A percentile compares a stretch with the other conserved stretches of the same genome.
phyloP scores from a whole-genome alignment of 352 stramenopile species.

The Globisporangium paddicum region DNA sequence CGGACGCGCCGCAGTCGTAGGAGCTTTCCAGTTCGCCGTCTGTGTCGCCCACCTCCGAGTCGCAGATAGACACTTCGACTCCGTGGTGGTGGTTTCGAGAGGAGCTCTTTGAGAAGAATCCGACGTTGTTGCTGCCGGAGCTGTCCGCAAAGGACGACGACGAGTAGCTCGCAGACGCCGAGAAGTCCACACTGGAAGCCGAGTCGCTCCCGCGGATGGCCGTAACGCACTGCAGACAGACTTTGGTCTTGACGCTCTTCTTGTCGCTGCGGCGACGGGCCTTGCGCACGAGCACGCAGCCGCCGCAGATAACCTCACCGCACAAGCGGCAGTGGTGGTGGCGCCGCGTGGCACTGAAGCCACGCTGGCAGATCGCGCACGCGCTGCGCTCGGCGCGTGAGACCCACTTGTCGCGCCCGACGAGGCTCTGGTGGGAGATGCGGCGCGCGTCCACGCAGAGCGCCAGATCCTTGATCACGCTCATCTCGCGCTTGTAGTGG shows the following conservation, averaged over 20 bases:
- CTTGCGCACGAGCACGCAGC: slow-evolving; percentile 54
- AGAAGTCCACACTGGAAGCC: slow-evolving; percentile 3
- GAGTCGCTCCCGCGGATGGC: slow-evolving; percentile 33
- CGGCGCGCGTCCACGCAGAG: slow-evolving; percentile 55
- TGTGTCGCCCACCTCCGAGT: slow-evolving; percentile 9
- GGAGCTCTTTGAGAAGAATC: no score
- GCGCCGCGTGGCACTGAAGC: slow-evolving; percentile 53
- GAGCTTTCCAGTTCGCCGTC: background rate
- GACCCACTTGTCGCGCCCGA: slow-evolving; percentile 48
- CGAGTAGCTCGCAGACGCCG: background rate
- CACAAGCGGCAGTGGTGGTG: slow-evolving; percentile 77
- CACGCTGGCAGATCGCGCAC: slow-evolving; percentile 55
- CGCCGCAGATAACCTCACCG: slow-evolving; percentile 70
- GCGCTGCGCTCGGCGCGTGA: slow-evolving; percentile 33
- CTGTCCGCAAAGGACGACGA: background rate
- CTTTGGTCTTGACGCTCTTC: slow-evolving; percentile 53
- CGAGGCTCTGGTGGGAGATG: slow-evolving; percentile 50
- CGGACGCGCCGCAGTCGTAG: background rate
- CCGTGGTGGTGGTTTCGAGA: no score
- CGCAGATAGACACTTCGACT: background rate
- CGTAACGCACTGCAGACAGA: slow-evolving; percentile 52
- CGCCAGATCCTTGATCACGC: slow-evolving; percentile 48
- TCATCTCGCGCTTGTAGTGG: slow-evolving; percentile 49
- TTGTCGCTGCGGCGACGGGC: slow-evolving; percentile 23
- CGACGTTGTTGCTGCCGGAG: background rate